phyloP scores from a whole-genome alignment of 2,329 filamentous ascomycete genomes.

The Albifimbria verrucaria region DNA sequence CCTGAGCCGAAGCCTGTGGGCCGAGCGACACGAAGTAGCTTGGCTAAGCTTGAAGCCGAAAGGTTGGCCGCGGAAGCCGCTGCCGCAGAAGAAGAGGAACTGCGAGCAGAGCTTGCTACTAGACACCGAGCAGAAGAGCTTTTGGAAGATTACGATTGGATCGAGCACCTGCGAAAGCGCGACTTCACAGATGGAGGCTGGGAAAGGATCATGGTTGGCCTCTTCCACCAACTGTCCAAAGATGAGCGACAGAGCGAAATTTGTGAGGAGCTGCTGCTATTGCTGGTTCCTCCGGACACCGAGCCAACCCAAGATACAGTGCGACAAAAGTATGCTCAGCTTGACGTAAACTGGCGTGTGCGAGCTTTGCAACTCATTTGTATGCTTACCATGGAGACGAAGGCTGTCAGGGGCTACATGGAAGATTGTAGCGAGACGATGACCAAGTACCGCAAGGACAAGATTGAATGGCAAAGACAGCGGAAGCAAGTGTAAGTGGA shows the following conservation, averaged over 20 bases:
- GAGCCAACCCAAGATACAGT: constrained; percentile 76
- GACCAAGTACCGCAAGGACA: constrained; percentile 92
- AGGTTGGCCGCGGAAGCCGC: constrained; percentile 59
- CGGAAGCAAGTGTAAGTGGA: constrained; percentile 61
- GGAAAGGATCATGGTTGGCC: constrained; percentile 83
- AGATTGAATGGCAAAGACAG: constrained; percentile 85
- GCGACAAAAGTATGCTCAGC: constrained; percentile 63
- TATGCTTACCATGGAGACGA: constrained; percentile 81
- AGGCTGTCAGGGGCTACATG: constrained; percentile 81
- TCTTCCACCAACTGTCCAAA: constrained; percentile 81
- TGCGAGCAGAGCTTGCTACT: constrained; percentile 44
- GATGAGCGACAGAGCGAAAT: constrained; percentile 64
- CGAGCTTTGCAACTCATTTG: constrained; percentile 80
- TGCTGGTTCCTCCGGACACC: constrained; percentile 75
- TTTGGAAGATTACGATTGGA: constrained; percentile 74
- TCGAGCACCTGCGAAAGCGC: constrained; percentile 76
- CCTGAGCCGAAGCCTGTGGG: constrained; percentile 64
- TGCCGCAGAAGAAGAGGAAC: constrained; percentile 47
- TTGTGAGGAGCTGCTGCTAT: constrained; percentile 75
- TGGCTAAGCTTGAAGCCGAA: constrained; percentile 77
- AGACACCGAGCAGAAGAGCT: constrained; percentile 74
- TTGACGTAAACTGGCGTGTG: constrained; percentile 82
- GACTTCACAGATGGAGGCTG: constrained; percentile 88
- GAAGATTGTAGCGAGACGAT: constrained; percentile 90
- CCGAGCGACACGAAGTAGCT: constrained; percentile 79